Percentiles rank a stretch among this genome's conserved stretches.
These are phyloP conservation scores for Yamadazyma oceani DNA, from an alignment of 1,139 yeast genomes.

Conservation along the genomic window DNA sequence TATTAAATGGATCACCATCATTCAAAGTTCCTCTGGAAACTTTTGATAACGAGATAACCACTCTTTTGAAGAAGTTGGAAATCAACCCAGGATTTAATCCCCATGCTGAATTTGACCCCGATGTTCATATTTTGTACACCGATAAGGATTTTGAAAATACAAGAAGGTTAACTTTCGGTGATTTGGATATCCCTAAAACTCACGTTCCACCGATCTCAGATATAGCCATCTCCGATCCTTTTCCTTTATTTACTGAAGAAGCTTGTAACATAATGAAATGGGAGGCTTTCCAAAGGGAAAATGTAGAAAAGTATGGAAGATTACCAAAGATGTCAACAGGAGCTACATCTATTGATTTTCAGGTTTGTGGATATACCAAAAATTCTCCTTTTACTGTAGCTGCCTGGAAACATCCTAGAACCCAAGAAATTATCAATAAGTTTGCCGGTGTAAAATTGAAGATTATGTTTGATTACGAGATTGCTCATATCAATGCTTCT, in stretches of 20 bases:
- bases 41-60: constrained; percentile 22
- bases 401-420: constrained; percentile 20
- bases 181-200: constrained; percentile 27
- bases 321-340: constrained; percentile 27
- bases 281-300: constrained; percentile 28
- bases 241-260: constrained; percentile 30
- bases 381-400: constrained; percentile 27
- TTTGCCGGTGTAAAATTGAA: constrained; percentile 24
- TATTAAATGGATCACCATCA: constrained; percentile 15
- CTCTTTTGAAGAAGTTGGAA: constrained; percentile 21
- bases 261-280: constrained; percentile 34
- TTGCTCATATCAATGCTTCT: constrained; percentile 32
- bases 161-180: constrained; percentile 23
- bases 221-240: constrained; percentile 31
- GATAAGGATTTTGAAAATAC: constrained; percentile 21
- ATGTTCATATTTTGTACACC: constrained; percentile 24
- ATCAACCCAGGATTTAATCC: constrained; percentile 26
- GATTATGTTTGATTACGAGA: constrained; percentile 28
- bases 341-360: constrained; percentile 27
- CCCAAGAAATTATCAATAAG: constrained; percentile 22
- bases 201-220: constrained; percentile 25
- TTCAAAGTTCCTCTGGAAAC: constrained; percentile 21
- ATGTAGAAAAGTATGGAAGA: constrained; percentile 25
- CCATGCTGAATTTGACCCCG: constrained; percentile 26
- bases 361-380: constrained; percentile 29